Evolutionary conservation across 768 basidiomycete species (phyloP), one percentile per base, ranked within the genome.

Genomic region (Mycena capillaripes): DNA sequence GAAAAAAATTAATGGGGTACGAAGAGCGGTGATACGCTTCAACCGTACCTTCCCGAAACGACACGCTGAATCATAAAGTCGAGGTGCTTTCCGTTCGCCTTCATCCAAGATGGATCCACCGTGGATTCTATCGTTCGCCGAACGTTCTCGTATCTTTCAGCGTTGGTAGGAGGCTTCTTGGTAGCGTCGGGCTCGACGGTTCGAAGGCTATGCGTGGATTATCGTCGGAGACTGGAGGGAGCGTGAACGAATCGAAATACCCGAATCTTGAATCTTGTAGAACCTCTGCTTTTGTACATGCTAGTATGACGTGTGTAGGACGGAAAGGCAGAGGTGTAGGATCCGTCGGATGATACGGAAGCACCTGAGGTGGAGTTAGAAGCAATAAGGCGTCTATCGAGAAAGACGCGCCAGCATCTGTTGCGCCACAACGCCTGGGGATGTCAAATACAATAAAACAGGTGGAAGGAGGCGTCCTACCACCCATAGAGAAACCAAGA

Each of bases 401-500:
- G 21, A n/a, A 12, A 57, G 9, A 57, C 21, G 32, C 19, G 29
- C 74, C 27, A 81, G 68, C 25, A 81, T 66, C 38, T 80, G 76
- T 59, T 81, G 80, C 8, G 72, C 58, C 53, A 81, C 60, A 8
- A 77, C 65, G 34, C 80, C 80, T 81, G 21, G 36, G 56, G 30
- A 61, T 23, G n/a, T 55, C 17, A 23, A 50, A 27, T 30, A 21
- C 56, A 66, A 44, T 23, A 30, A 62, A 29, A 62, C 59, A 12
- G 30, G 16, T 32, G 27, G 9, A 32, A 32, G 66, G 30, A 25
- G 19, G 40, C 17, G 10, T 66, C 74, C 42, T 70, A 81, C 80
- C 80, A 30, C 80, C 80, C 79, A 81, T 79, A 19, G 80, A 81
- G 58, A 74, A 79, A 16, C 80, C 80, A 12, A 78, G 70, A 21